A percentile compares a stretch with the other conserved stretches of the same genome.
phyloP scores from a whole-genome alignment of 352 stramenopile species.

The Globisporangium polare region DNA sequence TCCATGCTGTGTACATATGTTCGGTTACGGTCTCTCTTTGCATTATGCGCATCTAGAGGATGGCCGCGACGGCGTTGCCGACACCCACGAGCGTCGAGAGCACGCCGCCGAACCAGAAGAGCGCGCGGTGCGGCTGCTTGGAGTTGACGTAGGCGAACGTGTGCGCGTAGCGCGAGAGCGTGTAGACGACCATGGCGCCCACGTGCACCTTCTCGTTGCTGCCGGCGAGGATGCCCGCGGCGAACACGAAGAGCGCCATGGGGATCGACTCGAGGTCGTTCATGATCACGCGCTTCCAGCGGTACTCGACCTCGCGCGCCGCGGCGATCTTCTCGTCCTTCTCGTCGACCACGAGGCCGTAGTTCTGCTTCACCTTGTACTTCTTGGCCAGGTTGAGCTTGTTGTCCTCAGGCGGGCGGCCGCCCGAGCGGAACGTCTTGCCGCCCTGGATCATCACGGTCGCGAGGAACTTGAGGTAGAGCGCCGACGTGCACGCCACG shows the following conservation, averaged over 20 bases:
- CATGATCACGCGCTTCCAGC: conserved; percentile 47
- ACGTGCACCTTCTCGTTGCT: conserved; percentile 33
- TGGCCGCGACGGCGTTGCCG: conserved; percentile 15
- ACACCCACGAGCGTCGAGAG: conserved; percentile 15
- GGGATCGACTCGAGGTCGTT: conserved; percentile 71
- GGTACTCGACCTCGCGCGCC: conserved; percentile 31
- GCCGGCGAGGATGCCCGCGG: conserved; percentile 33
- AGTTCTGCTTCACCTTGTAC: conserved; percentile 30
- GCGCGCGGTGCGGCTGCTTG: conserved; percentile 33
- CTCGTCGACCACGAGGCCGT: conserved; percentile 24
- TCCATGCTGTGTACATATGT: too few relatives aligned
- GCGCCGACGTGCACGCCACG: conserved; percentile 27
- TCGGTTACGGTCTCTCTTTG: neutral
- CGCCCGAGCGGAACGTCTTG: conserved; percentile 47
- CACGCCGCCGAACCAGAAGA: conserved; percentile 23
- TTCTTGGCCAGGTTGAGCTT: conserved; percentile 26
- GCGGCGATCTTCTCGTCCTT: conserved; percentile 30
- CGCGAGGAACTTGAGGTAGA: conserved; percentile 65
- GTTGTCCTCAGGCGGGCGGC: conserved; percentile 50
- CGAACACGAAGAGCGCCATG: conserved; percentile 48
- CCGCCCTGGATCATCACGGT: conserved; percentile 42
- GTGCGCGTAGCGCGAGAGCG: conserved; percentile 29
- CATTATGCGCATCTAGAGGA: conserved; percentile 8
- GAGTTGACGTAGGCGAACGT: conserved; percentile 33
- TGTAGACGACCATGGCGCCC: conserved; percentile 34